Percentiles rank a stretch among this genome's conserved stretches.
Conservation (phyloP, 495 filamentous ascomycete genomes). For the Xylaria sp. region DNA sequence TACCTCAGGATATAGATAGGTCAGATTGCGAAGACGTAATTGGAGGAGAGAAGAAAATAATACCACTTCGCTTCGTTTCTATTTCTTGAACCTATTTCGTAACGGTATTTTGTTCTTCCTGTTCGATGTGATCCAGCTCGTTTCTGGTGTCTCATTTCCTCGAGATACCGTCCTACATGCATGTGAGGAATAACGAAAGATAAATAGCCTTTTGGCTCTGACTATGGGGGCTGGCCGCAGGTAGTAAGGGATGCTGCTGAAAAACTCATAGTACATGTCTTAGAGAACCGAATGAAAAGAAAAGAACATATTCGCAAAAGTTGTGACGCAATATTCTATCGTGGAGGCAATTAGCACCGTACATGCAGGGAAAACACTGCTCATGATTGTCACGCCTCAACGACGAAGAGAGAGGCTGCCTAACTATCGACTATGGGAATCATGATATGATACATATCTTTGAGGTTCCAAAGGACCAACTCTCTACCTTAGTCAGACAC, state of each 20-base stretch:
- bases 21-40: not conserved
- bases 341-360: not conserved
- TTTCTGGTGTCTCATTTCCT: not conserved
- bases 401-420: not conserved
- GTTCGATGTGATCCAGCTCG: not conserved
- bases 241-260: too few species aligned
- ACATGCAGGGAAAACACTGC: not conserved
- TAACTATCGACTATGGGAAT: not conserved
- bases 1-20: not conserved
- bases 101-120: not conserved
- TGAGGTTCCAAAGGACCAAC: not conserved
- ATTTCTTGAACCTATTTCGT: not conserved
- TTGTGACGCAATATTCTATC: not conserved
- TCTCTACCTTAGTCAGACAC: not conserved
- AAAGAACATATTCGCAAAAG: not conserved
- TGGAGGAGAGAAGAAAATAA: conserved; percentile 1
- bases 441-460: not conserved
- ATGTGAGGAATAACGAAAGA: too few species aligned
- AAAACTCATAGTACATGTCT: too few species aligned
- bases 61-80: not conserved
- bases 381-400: not conserved
- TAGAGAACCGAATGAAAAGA: too few species aligned
- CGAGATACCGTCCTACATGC: too few species aligned
- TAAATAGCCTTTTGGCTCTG: too few species aligned
- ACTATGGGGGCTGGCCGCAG: too few species aligned